Evolutionary conservation across 345 rosid genomes (phyloP).

Genomic region (Cardamine resedifolia): DNA sequence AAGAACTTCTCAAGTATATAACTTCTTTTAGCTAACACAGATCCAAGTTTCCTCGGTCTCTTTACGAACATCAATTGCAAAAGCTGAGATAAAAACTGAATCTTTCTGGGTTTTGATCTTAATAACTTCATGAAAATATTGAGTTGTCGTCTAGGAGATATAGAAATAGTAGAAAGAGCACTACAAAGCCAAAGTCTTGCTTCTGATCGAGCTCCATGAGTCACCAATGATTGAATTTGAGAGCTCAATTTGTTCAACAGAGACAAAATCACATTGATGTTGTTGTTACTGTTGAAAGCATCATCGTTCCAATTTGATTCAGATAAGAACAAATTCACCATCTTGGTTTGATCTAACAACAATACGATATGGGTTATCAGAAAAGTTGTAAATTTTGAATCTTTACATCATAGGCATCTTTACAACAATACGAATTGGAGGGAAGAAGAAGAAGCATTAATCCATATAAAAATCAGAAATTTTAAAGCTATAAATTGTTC

Average conservation of each 20-base stretch:
- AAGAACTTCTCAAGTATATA: constrained; percentile 72
- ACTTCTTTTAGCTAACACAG: constrained; percentile 59
- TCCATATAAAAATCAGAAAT: neutral
- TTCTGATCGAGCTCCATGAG: constrained; percentile 67
- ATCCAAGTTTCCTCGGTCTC: constrained; percentile 52
- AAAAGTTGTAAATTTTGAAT: neutral
- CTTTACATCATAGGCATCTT: neutral
- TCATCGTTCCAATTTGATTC: constrained; percentile 42
- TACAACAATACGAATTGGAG: no score
- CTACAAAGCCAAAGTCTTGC: constrained; percentile 85
- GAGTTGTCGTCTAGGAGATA: constrained; percentile 49
- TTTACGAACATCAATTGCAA: constrained; percentile 61
- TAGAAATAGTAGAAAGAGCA: constrained; percentile 44
- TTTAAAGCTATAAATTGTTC: neutral
- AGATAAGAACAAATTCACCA: constrained; percentile 51
- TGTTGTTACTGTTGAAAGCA: constrained; percentile 30
- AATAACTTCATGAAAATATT: constrained; percentile 58
- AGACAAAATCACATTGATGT: constrained; percentile 39
- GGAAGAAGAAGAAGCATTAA: neutral
- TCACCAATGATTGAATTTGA: constrained; percentile 56
- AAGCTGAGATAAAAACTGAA: constrained; percentile 59
- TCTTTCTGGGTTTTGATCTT: constrained; percentile 45
- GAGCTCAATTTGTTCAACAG: constrained; percentile 54
- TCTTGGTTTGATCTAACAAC: constrained; percentile 6
- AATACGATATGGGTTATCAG: neutral